Evolutionary conservation across 495 filamentous ascomycete species (phyloP), one percentile per base, ranked within the genome.

Genomic region (Xylaria longipes): DNA sequence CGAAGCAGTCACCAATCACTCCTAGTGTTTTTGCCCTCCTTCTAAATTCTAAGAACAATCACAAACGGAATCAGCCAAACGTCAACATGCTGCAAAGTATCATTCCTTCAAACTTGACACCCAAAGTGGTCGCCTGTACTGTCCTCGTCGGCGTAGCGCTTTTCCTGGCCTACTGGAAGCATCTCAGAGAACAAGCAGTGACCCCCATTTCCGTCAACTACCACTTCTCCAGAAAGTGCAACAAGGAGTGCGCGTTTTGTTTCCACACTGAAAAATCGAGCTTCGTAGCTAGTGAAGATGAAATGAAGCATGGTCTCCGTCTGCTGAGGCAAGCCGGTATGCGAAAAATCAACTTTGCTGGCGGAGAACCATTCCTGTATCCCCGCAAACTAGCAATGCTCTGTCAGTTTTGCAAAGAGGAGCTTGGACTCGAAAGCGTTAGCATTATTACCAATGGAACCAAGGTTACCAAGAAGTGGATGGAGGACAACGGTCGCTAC

Each of bases 351-450:
- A 89, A 90, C 77, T 87, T 89, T 69, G 87, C 88, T 17, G 87
- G 88, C 45, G 88, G 88, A 7, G 88, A 90, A 71, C 87, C 88
- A 2, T 88, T 89, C 74, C 80, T 89, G n/a, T 85, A 89, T 65
- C 82, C 82, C 3, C 72, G 76, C 37, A 79, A 80, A 50, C 80
- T 89, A 4, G 83, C 85, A 33, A 72, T 82, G 57, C 77, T 89
- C 48, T 74, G 84, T 50, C 73, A 77, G 33, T 89, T 83, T 76
- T 86, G 85, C 79, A 89, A 89, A 70, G 74, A 81, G 39, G 81
- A 82, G 3, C 83, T 89, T 6, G 35, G 72, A 0, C 79, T 89
- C 14, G 85, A 88, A 72, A 84, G 82, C 35, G 82, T 88, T 0
- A 84, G 82, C n/a, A 87, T 89, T 63, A 83, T 88, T 48, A 83